Conservation (phyloP, 768 basidiomycete species). For the Tylopilus subfusipes region DNA sequence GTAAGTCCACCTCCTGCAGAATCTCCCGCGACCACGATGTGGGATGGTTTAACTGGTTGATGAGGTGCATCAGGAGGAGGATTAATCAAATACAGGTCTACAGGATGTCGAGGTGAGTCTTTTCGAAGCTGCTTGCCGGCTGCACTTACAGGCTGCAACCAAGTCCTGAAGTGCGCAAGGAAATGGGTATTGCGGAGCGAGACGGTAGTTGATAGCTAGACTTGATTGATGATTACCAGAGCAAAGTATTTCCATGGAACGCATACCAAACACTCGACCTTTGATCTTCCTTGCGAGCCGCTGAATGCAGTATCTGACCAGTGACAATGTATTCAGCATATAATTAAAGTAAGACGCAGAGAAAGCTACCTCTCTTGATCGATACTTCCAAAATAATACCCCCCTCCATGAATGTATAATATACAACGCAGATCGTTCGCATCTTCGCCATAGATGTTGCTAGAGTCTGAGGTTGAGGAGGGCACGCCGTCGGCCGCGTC, state of each 20-base stretch:
- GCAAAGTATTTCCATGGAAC: not conserved
- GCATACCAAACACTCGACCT: constrained; percentile 77
- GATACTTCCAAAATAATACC: constrained; percentile 81
- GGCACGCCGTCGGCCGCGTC: constrained; percentile 14
- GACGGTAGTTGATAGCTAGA: constrained; percentile 71
- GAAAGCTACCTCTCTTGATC: constrained; percentile 62
- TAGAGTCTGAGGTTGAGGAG: constrained; percentile 27
- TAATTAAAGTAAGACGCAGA: not conserved
- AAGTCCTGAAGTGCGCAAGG: constrained; percentile 90
- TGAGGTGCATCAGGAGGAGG: constrained; percentile 81
- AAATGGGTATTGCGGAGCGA: constrained; percentile 97
- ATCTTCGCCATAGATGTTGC: constrained; percentile 54
- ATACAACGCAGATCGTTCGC: constrained; percentile 87
- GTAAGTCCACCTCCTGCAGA: constrained; percentile 90
- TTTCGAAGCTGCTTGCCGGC: not conserved
- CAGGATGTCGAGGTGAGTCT: not conserved
- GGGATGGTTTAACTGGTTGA: constrained; percentile 70
- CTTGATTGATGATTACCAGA: constrained; percentile 14
- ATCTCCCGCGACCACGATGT: constrained; percentile 86
- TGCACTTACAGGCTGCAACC: constrained; percentile 72
- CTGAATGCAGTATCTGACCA: constrained; percentile 64
- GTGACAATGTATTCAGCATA: constrained; percentile 2
- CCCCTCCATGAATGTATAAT: constrained; percentile 77
- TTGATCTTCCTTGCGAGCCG: constrained; percentile 89
- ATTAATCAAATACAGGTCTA: constrained; percentile 85